Percentiles rank a stretch among this genome's conserved stretches.
Evolutionary conservation across 495 filamentous ascomycete species (phyloP).

Genomic region (Aspergillus bertholletiae): DNA sequence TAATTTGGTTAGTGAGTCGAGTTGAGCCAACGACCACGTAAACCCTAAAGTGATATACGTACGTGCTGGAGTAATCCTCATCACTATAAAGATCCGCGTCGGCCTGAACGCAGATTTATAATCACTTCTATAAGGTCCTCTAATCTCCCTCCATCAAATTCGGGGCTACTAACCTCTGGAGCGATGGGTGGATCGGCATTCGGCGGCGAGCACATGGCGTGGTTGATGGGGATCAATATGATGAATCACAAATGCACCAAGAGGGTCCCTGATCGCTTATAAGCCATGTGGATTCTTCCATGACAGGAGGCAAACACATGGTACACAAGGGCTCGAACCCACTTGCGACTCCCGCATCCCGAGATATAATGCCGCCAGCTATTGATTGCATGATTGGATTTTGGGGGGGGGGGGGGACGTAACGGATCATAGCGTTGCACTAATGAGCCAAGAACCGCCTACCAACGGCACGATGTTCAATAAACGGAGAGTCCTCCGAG

Average conservation of each 20-base stretch:
- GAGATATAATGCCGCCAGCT: not conserved
- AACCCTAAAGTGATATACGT: not conserved
- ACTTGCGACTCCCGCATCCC: not conserved
- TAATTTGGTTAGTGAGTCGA: not conserved
- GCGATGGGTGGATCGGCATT: conserved; percentile 5
- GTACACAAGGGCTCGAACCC: conserved; percentile 1
- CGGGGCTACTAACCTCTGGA: conserved; percentile 1
- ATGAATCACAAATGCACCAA: not conserved
- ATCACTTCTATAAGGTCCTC: not conserved
- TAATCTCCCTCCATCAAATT: not conserved
- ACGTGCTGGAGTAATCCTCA: conserved; percentile 5
- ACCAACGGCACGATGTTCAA: not conserved
- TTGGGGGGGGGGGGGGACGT: no score
- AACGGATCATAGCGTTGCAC: not conserved
- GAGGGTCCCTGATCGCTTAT: conserved; percentile 7
- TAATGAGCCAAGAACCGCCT: not conserved
- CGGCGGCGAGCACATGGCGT: conserved; percentile 1
- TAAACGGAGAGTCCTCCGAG: not conserved
- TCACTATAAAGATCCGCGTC: conserved; percentile 9
- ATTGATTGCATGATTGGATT: not conserved
- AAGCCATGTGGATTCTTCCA: not conserved
- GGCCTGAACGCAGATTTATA: not conserved
- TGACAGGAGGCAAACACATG: conserved; percentile 3
- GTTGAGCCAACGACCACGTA: not conserved
- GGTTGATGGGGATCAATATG: not conserved